Conservation (phyloP, 257 asterid genomes). For the Sherardia arvensis region DNA sequence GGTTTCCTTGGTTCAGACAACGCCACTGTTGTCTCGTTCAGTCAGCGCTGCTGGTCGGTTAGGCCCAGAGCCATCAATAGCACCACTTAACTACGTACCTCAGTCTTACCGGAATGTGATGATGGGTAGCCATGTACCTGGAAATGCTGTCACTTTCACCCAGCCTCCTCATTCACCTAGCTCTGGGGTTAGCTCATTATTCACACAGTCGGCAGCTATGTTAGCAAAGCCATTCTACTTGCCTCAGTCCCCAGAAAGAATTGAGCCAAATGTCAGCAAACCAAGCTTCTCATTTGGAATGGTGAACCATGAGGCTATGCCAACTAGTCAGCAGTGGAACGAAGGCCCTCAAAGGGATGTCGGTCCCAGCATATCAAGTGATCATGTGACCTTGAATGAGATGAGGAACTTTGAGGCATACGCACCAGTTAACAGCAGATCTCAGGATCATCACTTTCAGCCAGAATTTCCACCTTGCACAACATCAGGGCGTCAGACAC, state of each 20-base stretch:
- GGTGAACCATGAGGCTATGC: slow-evolving; percentile 37
- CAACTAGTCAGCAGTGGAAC: slow-evolving; percentile 46
- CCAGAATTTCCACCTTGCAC: slow-evolving; percentile 50
- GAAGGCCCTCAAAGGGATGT: slow-evolving; percentile 42
- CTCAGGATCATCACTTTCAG: slow-evolving; percentile 45
- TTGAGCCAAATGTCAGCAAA: slow-evolving; percentile 28
- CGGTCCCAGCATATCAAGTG: slow-evolving; percentile 24
- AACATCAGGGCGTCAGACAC: slow-evolving; percentile 47
- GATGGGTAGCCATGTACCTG: slow-evolving; percentile 43
- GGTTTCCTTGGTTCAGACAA: slow-evolving; percentile 44
- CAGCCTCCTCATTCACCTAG: slow-evolving; percentile 42
- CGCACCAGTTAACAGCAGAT: slow-evolving; percentile 32
- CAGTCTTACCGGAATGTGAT: slow-evolving; percentile 85
- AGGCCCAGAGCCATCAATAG: slow-evolving; percentile 50
- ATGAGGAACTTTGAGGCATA: slow-evolving; percentile 34
- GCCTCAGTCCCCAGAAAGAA: slow-evolving; percentile 42
- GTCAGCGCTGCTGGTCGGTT: slow-evolving; percentile 70
- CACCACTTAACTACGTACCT: slow-evolving; percentile 45
- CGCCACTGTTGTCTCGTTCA: slow-evolving; percentile 59
- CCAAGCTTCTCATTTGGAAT: slow-evolving; percentile 52
- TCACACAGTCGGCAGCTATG: slow-evolving; percentile 34
- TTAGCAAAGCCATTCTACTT: slow-evolving; percentile 36
- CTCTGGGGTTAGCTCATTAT: slow-evolving; percentile 38
- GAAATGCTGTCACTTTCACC: slow-evolving; percentile 34
- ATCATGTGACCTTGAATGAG: slow-evolving; percentile 30